A percentile compares a stretch with the other conserved stretches of the same genome.
These are phyloP conservation scores for Chondrus crispus DNA, from an alignment of 23 red algal species.

Conservation along the genomic window DNA sequence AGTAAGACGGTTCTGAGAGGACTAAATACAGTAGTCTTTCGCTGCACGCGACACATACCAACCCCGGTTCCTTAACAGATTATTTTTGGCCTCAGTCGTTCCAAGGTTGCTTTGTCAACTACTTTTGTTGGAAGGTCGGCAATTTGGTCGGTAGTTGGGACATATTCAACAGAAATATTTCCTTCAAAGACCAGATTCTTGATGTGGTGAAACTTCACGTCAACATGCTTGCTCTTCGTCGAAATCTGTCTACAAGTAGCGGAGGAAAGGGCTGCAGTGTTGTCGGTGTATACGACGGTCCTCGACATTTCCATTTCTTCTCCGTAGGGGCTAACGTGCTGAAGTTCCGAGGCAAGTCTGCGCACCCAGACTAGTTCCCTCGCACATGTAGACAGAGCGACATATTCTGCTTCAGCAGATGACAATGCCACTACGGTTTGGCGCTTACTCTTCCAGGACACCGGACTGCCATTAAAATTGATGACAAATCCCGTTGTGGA, in stretches of 20 bases:
- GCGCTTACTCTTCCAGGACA: slow-evolving; percentile 8
- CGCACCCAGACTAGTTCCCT: neutral
- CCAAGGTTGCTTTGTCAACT: neutral
- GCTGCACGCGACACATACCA: no score
- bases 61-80: neutral
- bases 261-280: neutral
- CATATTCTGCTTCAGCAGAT: slow-evolving; percentile 5
- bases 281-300: neutral
- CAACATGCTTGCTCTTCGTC: neutral
- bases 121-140: neutral
- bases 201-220: neutral
- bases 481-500: neutral
- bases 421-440: neutral
- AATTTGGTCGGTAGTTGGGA: neutral
- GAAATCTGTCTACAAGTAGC: neutral
- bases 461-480: neutral
- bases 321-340: no score
- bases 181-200: neutral
- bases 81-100: neutral
- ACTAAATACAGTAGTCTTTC: no score
- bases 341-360: no score
- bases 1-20: no score
- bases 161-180: neutral
- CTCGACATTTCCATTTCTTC: neutral
- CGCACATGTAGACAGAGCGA: neutral